Evolutionary conservation across 441 rosid species (phyloP).

Genomic region (Erodium chrysanthum): DNA sequence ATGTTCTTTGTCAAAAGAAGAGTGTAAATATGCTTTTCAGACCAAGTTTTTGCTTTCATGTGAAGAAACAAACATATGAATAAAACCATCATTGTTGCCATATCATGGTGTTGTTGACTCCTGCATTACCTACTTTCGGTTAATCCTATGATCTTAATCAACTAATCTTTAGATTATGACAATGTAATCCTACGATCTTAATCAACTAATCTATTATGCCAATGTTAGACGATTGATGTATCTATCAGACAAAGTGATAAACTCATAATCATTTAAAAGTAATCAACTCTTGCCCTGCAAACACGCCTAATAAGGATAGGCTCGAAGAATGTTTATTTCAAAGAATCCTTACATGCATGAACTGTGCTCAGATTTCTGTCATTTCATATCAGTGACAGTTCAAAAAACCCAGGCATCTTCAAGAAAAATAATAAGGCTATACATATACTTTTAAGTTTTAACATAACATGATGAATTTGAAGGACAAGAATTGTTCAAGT

Average conservation of each 20-base stretch:
- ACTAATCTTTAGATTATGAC: too few relatives aligned
- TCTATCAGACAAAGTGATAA: constrained; percentile 23
- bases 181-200: too few relatives aligned
- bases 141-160: constrained; percentile 10
- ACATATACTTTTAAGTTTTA: background rate
- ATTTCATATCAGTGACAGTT: background rate
- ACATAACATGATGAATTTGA: background rate
- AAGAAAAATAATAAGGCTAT: background rate
- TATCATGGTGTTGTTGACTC: constrained; percentile 11
- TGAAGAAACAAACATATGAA: background rate
- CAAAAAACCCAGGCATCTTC: background rate
- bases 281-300: constrained; percentile 34
- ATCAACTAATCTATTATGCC: too few relatives aligned
- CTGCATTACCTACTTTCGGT: background rate
- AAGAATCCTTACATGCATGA: constrained; percentile 25
- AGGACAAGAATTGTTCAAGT: too few relatives aligned
- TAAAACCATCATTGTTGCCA: constrained; percentile 16
- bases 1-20: constrained; percentile 14
- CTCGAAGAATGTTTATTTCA: constrained; percentile 22
- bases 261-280: background rate
- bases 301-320: constrained; percentile 20
- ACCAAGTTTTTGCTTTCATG: constrained; percentile 7
- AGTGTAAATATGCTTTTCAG: constrained; percentile 14
- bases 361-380: background rate
- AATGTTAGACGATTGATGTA: background rate